Evolutionary conservation across 495 filamentous ascomycete genomes (phyloP), one percentile per base, ranked within the genome.

Genomic region (Patellaria atrata): DNA sequence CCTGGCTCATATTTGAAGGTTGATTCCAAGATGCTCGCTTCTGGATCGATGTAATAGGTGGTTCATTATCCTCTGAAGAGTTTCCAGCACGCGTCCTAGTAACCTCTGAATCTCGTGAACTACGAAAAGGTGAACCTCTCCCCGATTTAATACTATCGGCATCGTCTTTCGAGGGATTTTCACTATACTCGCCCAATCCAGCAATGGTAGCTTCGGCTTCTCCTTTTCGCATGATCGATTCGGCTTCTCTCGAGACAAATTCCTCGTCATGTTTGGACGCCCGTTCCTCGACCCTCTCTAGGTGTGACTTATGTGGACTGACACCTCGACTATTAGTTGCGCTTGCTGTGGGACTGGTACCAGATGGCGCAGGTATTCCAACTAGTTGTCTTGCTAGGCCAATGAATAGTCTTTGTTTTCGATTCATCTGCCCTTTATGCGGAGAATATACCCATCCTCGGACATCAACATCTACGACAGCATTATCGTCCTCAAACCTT

Each of bases 371-470:
- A 13, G 82, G 79, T 37, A 99, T 70, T 2, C 86, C 91, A 47
- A 81, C 87, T 22, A 99, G 53, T 41, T 79, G 72, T 37, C 85
- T 65, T 8, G 86, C 84, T 2, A 94, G 58, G 2, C 84, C 82
- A 37, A 96, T 67, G 47, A 92, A 60, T 40, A 94, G 59, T 16
- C 89, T 71, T 42, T 94, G 86, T 55, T 85, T 82, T 30, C 86
- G 64, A 22, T 70, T 83, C 73, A 93, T 75, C n/a, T 80, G 84
- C 0, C 83, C 83, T 48, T 66, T 68, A 44, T 82, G 79, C 12
- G 89, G 89, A 38, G 74, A 65, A 49, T 87, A 94, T 28, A 94
- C 68, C 89, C 91, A 99, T 14, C 89, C 89, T 35, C 86, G 70
- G 11, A 96, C 79, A 55, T 99, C 87, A 2, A 94, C 83, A 53